Percentiles rank a stretch among this genome's conserved stretches.
These are phyloP conservation scores for Macadamia tetraphylla DNA, from an alignment of 164 flowering plant species.

Conservation along the genomic window DNA sequence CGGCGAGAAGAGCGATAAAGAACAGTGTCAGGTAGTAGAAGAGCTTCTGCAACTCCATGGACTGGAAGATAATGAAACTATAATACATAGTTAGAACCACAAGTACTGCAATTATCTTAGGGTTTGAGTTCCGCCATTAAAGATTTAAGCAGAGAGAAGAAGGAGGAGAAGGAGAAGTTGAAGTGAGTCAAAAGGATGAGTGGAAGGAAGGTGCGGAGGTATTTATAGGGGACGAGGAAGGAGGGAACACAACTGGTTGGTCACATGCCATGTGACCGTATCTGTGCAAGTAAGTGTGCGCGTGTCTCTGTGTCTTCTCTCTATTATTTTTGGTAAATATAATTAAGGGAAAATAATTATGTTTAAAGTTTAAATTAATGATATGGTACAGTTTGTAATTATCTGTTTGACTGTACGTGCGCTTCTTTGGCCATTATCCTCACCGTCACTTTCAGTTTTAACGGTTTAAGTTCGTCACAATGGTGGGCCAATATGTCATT, in stretches of 20 bases:
- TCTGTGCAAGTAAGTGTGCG: no score
- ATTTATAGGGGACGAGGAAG: conserved; percentile 36
- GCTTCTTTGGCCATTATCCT: no score
- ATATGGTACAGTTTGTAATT: no score
- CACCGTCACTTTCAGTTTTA: no score
- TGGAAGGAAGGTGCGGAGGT: conserved; percentile 35
- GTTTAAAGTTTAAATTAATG: no score
- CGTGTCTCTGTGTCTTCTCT: no score
- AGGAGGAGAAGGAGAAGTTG: conserved; percentile 11
- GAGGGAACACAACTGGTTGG: conserved; percentile 62
- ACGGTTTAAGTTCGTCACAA: no score
- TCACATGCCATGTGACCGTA: conserved; percentile 74
- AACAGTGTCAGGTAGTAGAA: not conserved
- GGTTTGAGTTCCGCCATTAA: conserved; percentile 30
- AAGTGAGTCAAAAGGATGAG: conserved; percentile 27
- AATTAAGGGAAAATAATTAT: no score
- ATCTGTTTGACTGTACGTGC: no score
- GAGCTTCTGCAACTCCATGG: conserved; percentile 3
- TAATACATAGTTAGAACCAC: conserved; percentile 4
- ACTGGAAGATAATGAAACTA: not conserved
- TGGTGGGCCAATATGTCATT: no score
- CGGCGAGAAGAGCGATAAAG: not conserved
- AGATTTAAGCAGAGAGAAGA: conserved; percentile 16
- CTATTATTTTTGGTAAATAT: no score
- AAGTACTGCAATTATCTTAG: conserved; percentile 2